phyloP scores from a whole-genome alignment of 2,329 filamentous ascomycete genomes.

The Ceratocystis variospora region DNA sequence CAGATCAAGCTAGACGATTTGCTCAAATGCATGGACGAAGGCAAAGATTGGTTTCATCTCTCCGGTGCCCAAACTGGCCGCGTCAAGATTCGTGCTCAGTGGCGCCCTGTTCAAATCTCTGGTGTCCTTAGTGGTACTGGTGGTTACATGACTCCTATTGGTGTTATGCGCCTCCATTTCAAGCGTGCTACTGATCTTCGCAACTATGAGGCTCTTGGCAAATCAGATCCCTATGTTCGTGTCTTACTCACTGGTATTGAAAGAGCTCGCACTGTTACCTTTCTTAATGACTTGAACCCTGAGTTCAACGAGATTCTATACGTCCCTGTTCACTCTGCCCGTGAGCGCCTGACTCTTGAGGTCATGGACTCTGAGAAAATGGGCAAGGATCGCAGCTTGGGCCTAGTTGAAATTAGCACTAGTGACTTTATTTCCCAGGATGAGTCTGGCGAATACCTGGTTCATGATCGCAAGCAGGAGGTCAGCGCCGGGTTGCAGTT shows the following conservation, averaged over 20 bases:
- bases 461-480: slow-evolving; percentile 60
- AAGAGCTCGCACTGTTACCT: slow-evolving; percentile 85
- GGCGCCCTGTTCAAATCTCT: slow-evolving; percentile 84
- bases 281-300: slow-evolving; percentile 88
- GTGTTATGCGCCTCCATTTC: slow-evolving; percentile 91
- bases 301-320: slow-evolving; percentile 95
- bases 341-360: slow-evolving; percentile 76
- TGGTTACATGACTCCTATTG: slow-evolving; percentile 85
- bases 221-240: slow-evolving; percentile 88
- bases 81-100: slow-evolving; percentile 80
- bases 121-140: slow-evolving; percentile 64
- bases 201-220: slow-evolving; percentile 89
- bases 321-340: slow-evolving; percentile 69
- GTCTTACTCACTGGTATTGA: slow-evolving; percentile 81
- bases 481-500: slow-evolving; percentile 57
- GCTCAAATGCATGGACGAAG: slow-evolving; percentile 77
- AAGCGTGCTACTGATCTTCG: slow-evolving; percentile 67
- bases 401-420: slow-evolving; percentile 61
- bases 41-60: slow-evolving; percentile 92
- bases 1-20: slow-evolving; percentile 94
- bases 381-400: slow-evolving; percentile 78
- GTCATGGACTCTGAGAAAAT: slow-evolving; percentile 95
- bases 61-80: slow-evolving; percentile 68
- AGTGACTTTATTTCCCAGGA: slow-evolving; percentile 67
- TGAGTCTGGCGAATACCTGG: slow-evolving; percentile 66